phyloP scores from a whole-genome alignment of 2,329 filamentous ascomycete species.

The Talaromyces sp. region DNA sequence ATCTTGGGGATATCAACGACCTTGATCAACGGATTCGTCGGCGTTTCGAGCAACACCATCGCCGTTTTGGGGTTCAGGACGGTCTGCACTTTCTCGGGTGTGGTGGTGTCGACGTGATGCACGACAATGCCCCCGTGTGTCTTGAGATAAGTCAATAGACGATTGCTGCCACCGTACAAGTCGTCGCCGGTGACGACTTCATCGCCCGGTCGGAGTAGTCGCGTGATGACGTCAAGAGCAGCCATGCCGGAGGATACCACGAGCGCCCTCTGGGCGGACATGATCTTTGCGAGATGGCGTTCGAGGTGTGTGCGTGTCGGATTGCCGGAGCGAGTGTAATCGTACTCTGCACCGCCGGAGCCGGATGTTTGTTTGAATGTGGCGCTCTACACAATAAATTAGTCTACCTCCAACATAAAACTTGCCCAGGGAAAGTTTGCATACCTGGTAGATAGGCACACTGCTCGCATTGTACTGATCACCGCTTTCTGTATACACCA shows the following conservation, averaged over 20 bases:
- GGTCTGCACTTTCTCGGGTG: conserved; percentile 63
- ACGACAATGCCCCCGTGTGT: conserved; percentile 88
- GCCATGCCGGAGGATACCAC: conserved; percentile 98
- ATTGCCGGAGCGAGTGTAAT: conserved; percentile 97
- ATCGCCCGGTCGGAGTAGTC: conserved; percentile 83
- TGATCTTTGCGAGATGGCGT: conserved; percentile 96
- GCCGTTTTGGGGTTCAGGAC: conserved; percentile 76
- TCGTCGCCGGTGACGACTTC: conserved; percentile 97
- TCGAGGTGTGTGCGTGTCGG: conserved; percentile 94
- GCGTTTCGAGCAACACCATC: conserved; percentile 94
- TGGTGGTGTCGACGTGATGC: conserved; percentile 93
- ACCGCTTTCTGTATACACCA: conserved; percentile 92
- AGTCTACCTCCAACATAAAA: not conserved
- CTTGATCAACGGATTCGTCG: conserved; percentile 97
- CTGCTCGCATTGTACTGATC: conserved; percentile 97
- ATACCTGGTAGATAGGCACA: conserved; percentile 88
- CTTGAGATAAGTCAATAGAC: conserved; percentile 85
- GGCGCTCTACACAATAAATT: conserved; percentile 61
- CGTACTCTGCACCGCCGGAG: conserved; percentile 81
- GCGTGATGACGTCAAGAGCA: conserved; percentile 91
- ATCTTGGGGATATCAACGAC: conserved; percentile 88
- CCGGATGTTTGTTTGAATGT: conserved; percentile 94
- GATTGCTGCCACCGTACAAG: conserved; percentile 91
- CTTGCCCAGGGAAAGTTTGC: conserved; percentile 7
- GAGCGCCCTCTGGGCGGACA: conserved; percentile 86